Evolutionary conservation across 2,329 filamentous ascomycete genomes (phyloP).

Genomic region (Cordyceps cateniannulata): DNA sequence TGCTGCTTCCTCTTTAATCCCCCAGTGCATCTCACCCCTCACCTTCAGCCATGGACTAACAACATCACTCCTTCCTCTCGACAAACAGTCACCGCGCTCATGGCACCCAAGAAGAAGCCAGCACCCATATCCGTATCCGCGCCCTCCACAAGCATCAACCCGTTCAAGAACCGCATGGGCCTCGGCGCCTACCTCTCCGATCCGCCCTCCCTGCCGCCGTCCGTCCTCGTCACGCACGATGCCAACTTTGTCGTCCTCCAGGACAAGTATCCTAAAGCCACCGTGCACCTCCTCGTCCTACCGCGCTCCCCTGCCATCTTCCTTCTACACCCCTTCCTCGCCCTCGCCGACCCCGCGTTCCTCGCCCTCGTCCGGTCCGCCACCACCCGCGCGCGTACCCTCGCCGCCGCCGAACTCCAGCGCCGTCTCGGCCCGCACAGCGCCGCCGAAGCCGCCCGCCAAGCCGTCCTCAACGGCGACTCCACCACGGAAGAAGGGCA

Average conservation of each 20-base stretch:
- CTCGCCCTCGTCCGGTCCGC: constrained; percentile 57
- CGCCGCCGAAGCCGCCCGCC: constrained; percentile 53
- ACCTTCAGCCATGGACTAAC: background rate
- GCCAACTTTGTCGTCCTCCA: constrained; percentile 67
- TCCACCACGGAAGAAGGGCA: too few relatives aligned
- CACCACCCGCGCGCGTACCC: constrained; percentile 49
- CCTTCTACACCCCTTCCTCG: constrained; percentile 67
- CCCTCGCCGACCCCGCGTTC: constrained; percentile 65
- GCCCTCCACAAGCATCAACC: constrained; percentile 19
- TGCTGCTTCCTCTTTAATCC: too few relatives aligned
- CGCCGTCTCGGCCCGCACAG: constrained; percentile 61
- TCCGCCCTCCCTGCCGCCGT: constrained; percentile 55
- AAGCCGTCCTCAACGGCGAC: constrained; percentile 58
- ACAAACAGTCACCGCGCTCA: constrained; percentile 30
- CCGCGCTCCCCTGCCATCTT: constrained; percentile 60
- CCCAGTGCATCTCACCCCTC: background rate
- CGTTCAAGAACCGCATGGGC: constrained; percentile 49
- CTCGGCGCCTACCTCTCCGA: constrained; percentile 60
- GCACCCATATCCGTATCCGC: too few relatives aligned
- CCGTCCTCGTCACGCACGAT: constrained; percentile 59
- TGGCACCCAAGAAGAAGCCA: constrained; percentile 29
- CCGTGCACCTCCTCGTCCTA: constrained; percentile 80
- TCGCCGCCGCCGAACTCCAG: constrained; percentile 71
- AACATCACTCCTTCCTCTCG: background rate
- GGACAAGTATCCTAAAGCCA: constrained; percentile 81